Base-by-base conservation (phyloP, 2,329 filamentous ascomycete genomes). In the Diplodia intermedia region DNA sequence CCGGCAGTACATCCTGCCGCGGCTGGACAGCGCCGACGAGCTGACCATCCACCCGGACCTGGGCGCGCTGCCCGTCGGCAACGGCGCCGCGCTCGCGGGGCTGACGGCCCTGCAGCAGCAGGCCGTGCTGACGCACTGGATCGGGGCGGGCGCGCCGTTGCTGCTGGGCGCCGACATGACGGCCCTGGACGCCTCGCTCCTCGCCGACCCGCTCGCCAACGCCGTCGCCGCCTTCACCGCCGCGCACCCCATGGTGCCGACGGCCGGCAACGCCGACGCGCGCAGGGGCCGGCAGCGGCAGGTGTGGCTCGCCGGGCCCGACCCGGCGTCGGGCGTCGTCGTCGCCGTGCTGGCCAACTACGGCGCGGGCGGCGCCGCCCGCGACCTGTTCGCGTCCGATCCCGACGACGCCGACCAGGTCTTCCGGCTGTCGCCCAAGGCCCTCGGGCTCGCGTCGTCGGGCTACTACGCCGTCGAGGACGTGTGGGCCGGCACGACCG, bases 121-220 rank as follows among this genome's bases (percentile, higher is more conserved):
- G 31, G 73, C 73, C 18, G 72, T 75, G 29, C 71, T 73, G 69
- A 75, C 68, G 33, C 75, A 77, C 67, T 77, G 75, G 75, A 65
- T 76, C 40, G 74, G 74, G n/a, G 75, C 75, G 0, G 73, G 69
- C 7, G 72, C 75, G 2, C 75, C 75, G 47, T 70, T 77, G 12
- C 73, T 76, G 38, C 56, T 73, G 14, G 75, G 75, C 31, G 73
- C 72, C 14, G 74, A 77, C 50, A 33, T 75, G 15, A 73, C 71
- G 4, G 68, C 71, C 14, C 49, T 71, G 12, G 66, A 49, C 26
- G 18, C 18, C 6, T 31, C 72, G 20, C 69, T 76, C 1, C 65
- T 75, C 14, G 72, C 71, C 4, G 69, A 70, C 43, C 7, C 67
- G 9, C 55, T 69, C 31, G 69, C 72, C 12, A 62, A 74, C 26